These are phyloP conservation scores for Fusarium chaquense DNA, from an alignment of 2,329 filamentous ascomycete genomes.

Conservation along the genomic window DNA sequence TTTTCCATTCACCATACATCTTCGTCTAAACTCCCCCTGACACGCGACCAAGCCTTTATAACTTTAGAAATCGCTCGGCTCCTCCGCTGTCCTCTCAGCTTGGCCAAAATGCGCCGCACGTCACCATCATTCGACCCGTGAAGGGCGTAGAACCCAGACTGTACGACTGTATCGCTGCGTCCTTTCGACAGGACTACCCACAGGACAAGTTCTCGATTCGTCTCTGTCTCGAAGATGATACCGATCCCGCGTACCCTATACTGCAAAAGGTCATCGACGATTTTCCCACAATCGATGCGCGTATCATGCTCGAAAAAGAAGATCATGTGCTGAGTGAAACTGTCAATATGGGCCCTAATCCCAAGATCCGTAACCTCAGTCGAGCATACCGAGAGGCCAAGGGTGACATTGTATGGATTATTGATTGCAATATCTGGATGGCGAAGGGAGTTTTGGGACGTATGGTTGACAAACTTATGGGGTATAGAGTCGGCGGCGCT, in stretches of 20 bases:
- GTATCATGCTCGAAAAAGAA: slow-evolving; percentile 83
- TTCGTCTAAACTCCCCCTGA: slow-evolving; percentile 5
- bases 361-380: slow-evolving; percentile 98
- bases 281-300: slow-evolving; percentile 77
- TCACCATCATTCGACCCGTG: slow-evolving; percentile 92
- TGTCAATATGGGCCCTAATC: slow-evolving; percentile 86
- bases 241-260: slow-evolving; percentile 82
- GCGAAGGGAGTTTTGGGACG: slow-evolving; percentile 80
- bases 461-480: slow-evolving; percentile 90
- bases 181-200: slow-evolving; percentile 86
- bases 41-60: slow-evolving; percentile 58
- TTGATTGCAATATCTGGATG: slow-evolving; percentile 98
- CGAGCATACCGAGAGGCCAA: slow-evolving; percentile 89
- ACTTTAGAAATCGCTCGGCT: slow-evolving; percentile 64
- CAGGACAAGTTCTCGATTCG: slow-evolving; percentile 79
- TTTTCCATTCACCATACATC: slow-evolving; percentile 1
- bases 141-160: slow-evolving; percentile 92
- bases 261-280: slow-evolving; percentile 78
- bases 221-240: slow-evolving; percentile 81
- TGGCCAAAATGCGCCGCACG: slow-evolving; percentile 72
- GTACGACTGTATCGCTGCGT: slow-evolving; percentile 91
- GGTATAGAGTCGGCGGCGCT: slow-evolving; percentile 65
- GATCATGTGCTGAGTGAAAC: slow-evolving; percentile 73
- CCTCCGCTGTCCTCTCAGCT: slow-evolving; percentile 65
- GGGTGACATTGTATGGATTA: slow-evolving; percentile 90